These are phyloP conservation scores for Hypholoma sublateritium DNA, from an alignment of 768 basidiomycete species.

Conservation along the genomic window DNA sequence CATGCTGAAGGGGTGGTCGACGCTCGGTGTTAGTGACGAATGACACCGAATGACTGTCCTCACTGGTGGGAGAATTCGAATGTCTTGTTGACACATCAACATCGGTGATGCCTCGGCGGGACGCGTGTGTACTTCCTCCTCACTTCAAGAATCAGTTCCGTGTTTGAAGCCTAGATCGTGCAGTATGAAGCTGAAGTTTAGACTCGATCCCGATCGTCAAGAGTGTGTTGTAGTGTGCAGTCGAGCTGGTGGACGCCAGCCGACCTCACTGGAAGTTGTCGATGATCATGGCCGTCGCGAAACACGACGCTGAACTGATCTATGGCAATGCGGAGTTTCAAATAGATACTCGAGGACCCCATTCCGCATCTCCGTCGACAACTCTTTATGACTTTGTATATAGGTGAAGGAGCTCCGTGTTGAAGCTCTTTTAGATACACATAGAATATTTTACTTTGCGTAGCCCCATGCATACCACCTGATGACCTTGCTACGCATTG, in stretches of 20 bases:
- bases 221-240: not conserved
- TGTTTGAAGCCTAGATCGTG: no score
- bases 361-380: not conserved
- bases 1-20: no score
- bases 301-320: not conserved
- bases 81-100: constrained; percentile 1
- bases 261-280: not conserved
- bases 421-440: no score
- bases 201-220: not conserved
- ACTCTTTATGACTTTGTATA: not conserved
- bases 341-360: not conserved
- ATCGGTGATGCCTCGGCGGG: constrained; percentile 8
- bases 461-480: no score
- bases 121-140: not conserved
- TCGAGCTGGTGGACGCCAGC: not conserved
- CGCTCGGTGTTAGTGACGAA: not conserved
- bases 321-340: not conserved
- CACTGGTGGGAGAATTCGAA: not conserved
- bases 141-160: no score
- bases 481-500: no score
- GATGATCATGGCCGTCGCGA: not conserved
- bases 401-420: no score
- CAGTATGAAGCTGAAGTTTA: not conserved
- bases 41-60: no score
- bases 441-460: no score